phyloP scores from a whole-genome alignment of 2,329 filamentous ascomycete genomes.

The Fusarium sp. region DNA sequence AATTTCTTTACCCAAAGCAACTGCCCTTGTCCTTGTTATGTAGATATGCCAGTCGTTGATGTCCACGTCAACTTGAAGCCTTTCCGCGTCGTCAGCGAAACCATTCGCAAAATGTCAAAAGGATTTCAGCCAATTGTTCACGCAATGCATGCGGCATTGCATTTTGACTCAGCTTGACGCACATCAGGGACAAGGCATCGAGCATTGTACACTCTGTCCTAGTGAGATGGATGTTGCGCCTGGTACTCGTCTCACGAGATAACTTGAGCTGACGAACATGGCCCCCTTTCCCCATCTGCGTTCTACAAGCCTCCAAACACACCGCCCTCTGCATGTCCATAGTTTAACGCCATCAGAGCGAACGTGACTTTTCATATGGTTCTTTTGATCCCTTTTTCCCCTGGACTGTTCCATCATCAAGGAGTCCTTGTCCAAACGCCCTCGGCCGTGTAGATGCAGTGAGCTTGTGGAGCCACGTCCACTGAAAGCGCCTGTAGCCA shows the following conservation, averaged over 20 bases:
- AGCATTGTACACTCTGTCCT: no score
- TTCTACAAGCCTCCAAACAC: conserved; percentile 2
- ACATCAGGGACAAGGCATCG: no score
- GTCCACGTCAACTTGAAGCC: conserved; percentile 4
- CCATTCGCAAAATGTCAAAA: not conserved
- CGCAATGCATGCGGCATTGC: not conserved
- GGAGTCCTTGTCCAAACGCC: conserved; percentile 2
- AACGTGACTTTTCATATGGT: not conserved
- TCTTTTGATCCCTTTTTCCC: not conserved
- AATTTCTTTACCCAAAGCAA: no score
- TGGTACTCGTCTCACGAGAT: no score
- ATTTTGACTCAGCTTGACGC: no score
- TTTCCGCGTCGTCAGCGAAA: conserved; percentile 2
- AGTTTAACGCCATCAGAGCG: conserved; percentile 8
- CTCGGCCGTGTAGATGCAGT: not conserved
- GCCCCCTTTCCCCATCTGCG: not conserved
- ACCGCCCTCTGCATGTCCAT: conserved; percentile 1
- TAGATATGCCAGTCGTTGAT: not conserved
- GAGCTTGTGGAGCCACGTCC: conserved; percentile 19
- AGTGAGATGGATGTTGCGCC: not conserved
- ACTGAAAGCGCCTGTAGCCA: conserved; percentile 21
- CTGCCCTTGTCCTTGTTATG: not conserved
- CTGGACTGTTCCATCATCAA: not conserved
- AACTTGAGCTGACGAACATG: not conserved
- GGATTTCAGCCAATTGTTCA: not conserved